These are phyloP conservation scores for Xylariaceae sp. DNA, from an alignment of 2,329 filamentous ascomycete species.

Conservation along the genomic window DNA sequence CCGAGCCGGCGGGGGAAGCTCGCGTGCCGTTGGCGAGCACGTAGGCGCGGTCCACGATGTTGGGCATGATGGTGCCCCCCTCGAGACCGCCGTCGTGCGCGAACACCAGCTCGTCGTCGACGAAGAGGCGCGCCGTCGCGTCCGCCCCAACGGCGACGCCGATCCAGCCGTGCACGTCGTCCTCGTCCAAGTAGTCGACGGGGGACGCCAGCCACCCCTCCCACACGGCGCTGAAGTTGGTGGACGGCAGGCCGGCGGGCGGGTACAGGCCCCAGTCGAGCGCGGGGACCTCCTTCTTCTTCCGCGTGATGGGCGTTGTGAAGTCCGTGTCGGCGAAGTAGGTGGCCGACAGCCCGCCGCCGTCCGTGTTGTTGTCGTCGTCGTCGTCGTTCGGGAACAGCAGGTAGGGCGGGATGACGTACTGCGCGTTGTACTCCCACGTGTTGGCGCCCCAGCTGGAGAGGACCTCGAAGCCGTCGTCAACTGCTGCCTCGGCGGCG, in stretches of 20 bases:
- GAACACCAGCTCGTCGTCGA: slow-evolving; percentile 25
- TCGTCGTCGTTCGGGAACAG: no score
- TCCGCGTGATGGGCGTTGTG: slow-evolving; percentile 19
- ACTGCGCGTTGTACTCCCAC: slow-evolving; percentile 36
- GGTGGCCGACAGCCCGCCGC: slow-evolving; percentile 30
- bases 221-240: slow-evolving; percentile 37
- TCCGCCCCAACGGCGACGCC: slow-evolving; percentile 33
- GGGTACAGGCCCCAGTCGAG: slow-evolving; percentile 38
- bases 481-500: no score
- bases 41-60: slow-evolving; percentile 32
- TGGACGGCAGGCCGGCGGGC: slow-evolving; percentile 32
- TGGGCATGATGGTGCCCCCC: slow-evolving; percentile 29
- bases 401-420: slow-evolving; percentile 34
- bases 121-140: slow-evolving; percentile 30
- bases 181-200: no score
- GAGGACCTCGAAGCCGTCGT: slow-evolving; percentile 23
- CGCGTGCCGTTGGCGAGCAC: slow-evolving; percentile 28
- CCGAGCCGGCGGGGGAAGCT: slow-evolving; percentile 28
- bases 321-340: slow-evolving; percentile 35
- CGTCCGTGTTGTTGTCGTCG: slow-evolving; percentile 27
- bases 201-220: slow-evolving; percentile 31
- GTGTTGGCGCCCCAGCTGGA: slow-evolving; percentile 36
- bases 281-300: slow-evolving; percentile 28
- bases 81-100: slow-evolving; percentile 19
- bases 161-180: slow-evolving; percentile 32